Base-by-base conservation (phyloP, 2,329 filamentous ascomycete genomes). In the Aspergillus brunneoviolaceus region DNA sequence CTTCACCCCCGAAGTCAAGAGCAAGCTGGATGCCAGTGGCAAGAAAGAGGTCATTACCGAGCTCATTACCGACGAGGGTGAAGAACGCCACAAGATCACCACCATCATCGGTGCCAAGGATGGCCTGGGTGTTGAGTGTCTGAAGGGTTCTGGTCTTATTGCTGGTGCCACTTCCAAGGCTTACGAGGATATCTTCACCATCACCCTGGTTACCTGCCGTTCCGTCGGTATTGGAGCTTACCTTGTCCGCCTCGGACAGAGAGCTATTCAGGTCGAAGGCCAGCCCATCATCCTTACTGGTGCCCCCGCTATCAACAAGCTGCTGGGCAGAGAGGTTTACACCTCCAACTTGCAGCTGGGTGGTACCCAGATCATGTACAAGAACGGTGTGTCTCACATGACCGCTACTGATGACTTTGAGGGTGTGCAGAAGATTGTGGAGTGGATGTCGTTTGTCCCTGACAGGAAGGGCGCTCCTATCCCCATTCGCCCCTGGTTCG, bases 331-430 rank as follows among this genome's bases (percentile, higher is more conserved):
- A 69, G 95, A 99, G 79, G 94, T 99, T 31, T 99, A 99, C 82
- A 97, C 95, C 25, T 98, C 95, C 62, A 99, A 99, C 85, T 81
- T 99, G 74, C 95, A 99, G 83, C 91, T 99, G 66, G 95, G 95
- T 87, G 95, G 95, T 70, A 99, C 95, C n/a, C 95, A 99, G 80
- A 99, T 99, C 85, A 99, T 99, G 95, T 98, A 99, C 87, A 93
- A 91, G 82, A 99, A 99, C 77, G 95, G 95, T 87, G 95, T 99
- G 48, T 98, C 95, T 23, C 95, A 99, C 83, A 94, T 98, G 91
- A 97, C 94, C 68, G 95, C 95, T 72, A 90, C 89, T 69, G 94
- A 99, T 73, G 95, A 99, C 81, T 98, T 99, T 71, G 93, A 94
- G 72, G 95, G 95, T 86, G 91, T 99, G 23, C 92, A 91, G 72